Conservation (phyloP, 306 rosid genomes). For the Lathyrus sativus region DNA sequence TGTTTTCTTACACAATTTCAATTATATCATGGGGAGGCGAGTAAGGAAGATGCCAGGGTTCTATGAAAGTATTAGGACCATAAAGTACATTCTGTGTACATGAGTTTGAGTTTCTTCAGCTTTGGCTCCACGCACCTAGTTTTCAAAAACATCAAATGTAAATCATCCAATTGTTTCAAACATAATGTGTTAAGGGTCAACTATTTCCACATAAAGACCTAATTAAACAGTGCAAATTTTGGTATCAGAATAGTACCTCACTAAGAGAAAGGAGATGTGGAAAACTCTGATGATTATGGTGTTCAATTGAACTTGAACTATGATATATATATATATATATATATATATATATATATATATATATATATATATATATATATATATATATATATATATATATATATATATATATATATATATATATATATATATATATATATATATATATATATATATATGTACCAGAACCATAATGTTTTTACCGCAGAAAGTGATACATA, state of each 20-base stretch:
- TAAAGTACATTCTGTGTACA: constrained; percentile 92
- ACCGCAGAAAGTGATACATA: too few relatives aligned
- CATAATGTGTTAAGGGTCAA: too few relatives aligned
- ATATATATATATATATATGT: too few relatives aligned
- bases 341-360: too few relatives aligned
- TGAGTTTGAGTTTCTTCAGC: constrained; percentile 93
- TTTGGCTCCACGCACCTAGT: constrained; percentile 88
- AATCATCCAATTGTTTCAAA: constrained; percentile 35
- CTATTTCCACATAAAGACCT: too few relatives aligned
- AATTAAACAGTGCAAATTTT: too few relatives aligned
- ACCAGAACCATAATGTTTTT: too few relatives aligned
- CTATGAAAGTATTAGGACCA: constrained; percentile 97
- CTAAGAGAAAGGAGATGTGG: constrained; percentile 93
- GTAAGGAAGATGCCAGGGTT: constrained; percentile 99
- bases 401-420: too few relatives aligned
- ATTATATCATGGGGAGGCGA: constrained; percentile 93
- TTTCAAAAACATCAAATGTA: constrained; percentile 25
- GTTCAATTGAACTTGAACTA: constrained; percentile 69
- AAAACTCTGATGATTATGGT: constrained; percentile 63
- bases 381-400: too few relatives aligned
- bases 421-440: too few relatives aligned
- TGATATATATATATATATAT: constrained; percentile 66
- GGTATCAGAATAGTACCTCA: constrained; percentile 59
- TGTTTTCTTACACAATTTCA: constrained; percentile 89
- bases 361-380: too few relatives aligned